Percentiles rank a stretch among this genome's conserved stretches.
Conservation (phyloP, 2,329 filamentous ascomycete genomes). For the Alternaria brassicae region DNA sequence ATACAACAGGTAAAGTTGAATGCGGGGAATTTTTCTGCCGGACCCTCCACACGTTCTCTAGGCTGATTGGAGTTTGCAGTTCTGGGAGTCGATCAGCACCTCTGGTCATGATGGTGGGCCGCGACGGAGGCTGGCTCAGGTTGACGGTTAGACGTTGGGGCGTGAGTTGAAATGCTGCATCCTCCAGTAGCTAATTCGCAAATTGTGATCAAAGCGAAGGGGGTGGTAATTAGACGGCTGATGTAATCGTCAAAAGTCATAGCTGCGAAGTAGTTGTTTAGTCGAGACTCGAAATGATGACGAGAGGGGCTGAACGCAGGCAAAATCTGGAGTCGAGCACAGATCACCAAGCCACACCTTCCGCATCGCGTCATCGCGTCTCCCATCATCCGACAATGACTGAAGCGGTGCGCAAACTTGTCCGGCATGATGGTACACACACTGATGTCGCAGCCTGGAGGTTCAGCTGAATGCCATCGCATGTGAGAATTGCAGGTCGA, state of each 20-base stretch:
- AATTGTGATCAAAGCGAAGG: not conserved
- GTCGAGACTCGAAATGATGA: not conserved
- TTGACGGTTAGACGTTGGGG: not conserved
- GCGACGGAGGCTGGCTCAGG: not conserved
- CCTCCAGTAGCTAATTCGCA: not conserved
- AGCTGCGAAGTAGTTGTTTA: not conserved
- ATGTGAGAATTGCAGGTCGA: constrained; percentile 37
- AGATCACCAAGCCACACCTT: constrained; percentile 1
- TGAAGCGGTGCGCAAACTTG: not conserved
- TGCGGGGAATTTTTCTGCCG: constrained; percentile 4
- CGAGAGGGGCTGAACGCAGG: not conserved
- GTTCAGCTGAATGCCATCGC: constrained; percentile 30
- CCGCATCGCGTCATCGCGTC: not conserved
- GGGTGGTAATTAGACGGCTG: not conserved
- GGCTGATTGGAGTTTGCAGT: not conserved
- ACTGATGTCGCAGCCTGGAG: not conserved
- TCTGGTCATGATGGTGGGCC: not conserved
- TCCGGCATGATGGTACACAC: not conserved
- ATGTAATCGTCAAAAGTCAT: not conserved
- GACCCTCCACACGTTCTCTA: not conserved
- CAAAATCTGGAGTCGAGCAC: not conserved
- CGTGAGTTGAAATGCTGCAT: not conserved
- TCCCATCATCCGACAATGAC: not conserved
- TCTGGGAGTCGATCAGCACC: not conserved
- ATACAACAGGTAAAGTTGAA: not conserved